phyloP scores from a whole-genome alignment of 345 rosid genomes.

The rapeseed (Brassica napus) region Da-Ae NC_063436.1:4027501-4028000 shows the following conservation, averaged over 20 bases:
- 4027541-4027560: no score
- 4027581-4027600: not conserved
- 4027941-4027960: constrained; percentile 61
- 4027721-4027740: constrained; percentile 43
- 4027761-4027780: constrained; percentile 51
- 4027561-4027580: not conserved
- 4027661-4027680: constrained; percentile 42
- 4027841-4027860: constrained; percentile 64
- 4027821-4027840: constrained; percentile 44
- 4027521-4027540: no score
- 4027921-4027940: constrained; percentile 59
- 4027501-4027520: no score
- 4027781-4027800: constrained; percentile 53
- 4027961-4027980: not conserved
- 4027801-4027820: constrained; percentile 42
- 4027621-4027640: constrained; percentile 58
- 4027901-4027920: constrained; percentile 49
- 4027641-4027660: constrained; percentile 56
- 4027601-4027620: constrained; percentile 72
- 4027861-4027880: constrained; percentile 45
- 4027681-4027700: constrained; percentile 45
- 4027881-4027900: constrained; percentile 49
- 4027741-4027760: constrained; percentile 39
- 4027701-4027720: constrained; percentile 37
- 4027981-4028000: not conserved